These are phyloP conservation scores for Fusarium sp. DNA, from an alignment of 2,329 filamentous ascomycete genomes.

Conservation along the genomic window DNA sequence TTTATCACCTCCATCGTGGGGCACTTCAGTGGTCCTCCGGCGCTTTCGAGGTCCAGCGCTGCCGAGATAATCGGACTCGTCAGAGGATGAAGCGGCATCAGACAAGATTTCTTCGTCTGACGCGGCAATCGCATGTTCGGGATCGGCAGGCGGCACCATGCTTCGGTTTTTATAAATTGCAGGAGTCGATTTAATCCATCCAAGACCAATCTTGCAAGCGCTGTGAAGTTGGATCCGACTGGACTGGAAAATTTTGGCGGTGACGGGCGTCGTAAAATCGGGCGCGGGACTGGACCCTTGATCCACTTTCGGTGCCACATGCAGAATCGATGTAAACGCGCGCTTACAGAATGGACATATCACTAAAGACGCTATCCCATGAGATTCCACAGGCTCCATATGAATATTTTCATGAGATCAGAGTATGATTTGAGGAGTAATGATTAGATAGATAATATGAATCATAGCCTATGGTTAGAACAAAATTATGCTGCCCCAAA, in stretches of 20 bases:
- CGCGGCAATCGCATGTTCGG: conserved; percentile 23
- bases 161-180: conserved; percentile 38
- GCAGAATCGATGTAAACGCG: conserved; percentile 39
- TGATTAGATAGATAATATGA: neutral
- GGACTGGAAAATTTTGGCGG: conserved; percentile 43
- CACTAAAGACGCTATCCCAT: neutral
- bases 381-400: neutral
- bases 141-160: conserved; percentile 37
- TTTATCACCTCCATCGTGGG: conserved; percentile 42
- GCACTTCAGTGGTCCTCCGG: conserved; percentile 51
- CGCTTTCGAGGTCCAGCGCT: conserved; percentile 58
- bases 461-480: neutral
- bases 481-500: neutral
- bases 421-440: neutral
- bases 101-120: conserved; percentile 33
- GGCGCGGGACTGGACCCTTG: conserved; percentile 21
- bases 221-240: conserved; percentile 23
- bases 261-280: conserved; percentile 41
- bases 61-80: conserved; percentile 63
- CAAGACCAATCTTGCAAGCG: conserved; percentile 6
- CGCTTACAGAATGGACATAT: conserved; percentile 40
- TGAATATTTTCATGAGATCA: no score
- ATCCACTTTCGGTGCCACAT: conserved; percentile 15
- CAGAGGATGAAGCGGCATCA: conserved; percentile 42
- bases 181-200: conserved; percentile 32